Base-by-base conservation (phyloP, 2,329 filamentous ascomycete species). In the Keithomyces neogunnii region DNA sequence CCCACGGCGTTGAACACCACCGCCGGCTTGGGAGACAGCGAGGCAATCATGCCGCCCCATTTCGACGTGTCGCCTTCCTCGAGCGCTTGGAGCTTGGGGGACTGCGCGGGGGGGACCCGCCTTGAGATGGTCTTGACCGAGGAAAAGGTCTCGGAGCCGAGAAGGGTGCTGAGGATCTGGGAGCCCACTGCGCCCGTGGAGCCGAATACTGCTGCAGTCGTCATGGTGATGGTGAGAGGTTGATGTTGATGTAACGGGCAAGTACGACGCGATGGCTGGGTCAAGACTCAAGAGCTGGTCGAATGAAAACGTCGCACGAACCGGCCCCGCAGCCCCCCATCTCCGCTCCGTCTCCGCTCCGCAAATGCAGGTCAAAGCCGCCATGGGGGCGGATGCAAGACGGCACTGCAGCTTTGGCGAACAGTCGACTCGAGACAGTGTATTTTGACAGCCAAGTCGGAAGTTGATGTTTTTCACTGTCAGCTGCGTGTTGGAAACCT, bases 1-100 rank as follows among this genome's bases (percentile, higher is more conserved):
- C 85, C 92, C 1, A 96, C 77, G 1, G 81, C 81, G 2, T 87
- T 90, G 70, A 92, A 82, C 70, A 93, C 84, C 56, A 86, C 73
- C 1, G 73, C 65, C 0, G 87, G 83, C 0, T 73, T 55, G 0
- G 84, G 79, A 0, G 70, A 62, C 44, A 86, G 69, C 33, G 72
- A 68, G 5, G 74, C 63, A 47, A 93, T 76, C 59, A 77, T 70
- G 8, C 73, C 58, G 2, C 81, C 70, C 91, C 90, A 96, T 63
- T 78, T 76, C 6, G 78, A 66, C 1, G 81, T 82, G 66, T 95
- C 87, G 58, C 77, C 57, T 29, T 87, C 82, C 60, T 86, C 69
- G 57, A 88, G 71, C 53, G 67, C 57, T 48, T 79, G 74, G 55
- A 92, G 78, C 59, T 85, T 86, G 13, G 76, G 59, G n/a, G 74